A percentile compares a stretch with the other conserved stretches of the same genome.
Evolutionary conservation across 2,329 filamentous ascomycete species (phyloP).

Genomic region (Epichloe festucae): DNA sequence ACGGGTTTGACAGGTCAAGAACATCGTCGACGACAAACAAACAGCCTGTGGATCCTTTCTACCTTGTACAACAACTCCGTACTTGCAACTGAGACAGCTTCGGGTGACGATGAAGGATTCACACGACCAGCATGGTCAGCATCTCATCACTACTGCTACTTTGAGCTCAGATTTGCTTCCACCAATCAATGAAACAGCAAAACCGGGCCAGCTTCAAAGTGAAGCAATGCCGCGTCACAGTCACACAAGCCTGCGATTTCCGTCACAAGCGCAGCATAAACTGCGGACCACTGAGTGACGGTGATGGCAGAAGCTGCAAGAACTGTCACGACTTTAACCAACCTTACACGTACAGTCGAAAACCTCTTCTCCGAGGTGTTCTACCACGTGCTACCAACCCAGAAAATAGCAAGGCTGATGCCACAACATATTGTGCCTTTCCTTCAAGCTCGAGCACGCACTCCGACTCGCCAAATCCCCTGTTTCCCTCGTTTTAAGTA

Average conservation of each 20-base stretch:
- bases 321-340: slow-evolving; percentile 37
- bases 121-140: too few relatives aligned
- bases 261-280: slow-evolving; percentile 26
- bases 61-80: too few relatives aligned
- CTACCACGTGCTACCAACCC: slow-evolving; percentile 1
- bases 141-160: too few relatives aligned
- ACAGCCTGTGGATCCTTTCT: too few relatives aligned
- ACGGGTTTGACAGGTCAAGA: neutral
- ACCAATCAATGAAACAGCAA: neutral
- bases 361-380: slow-evolving; percentile 25
- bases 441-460: neutral
- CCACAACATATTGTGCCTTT: neutral
- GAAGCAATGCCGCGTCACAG: slow-evolving; percentile 7
- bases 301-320: slow-evolving; percentile 12
- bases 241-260: slow-evolving; percentile 24
- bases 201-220: neutral
- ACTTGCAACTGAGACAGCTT: too few relatives aligned
- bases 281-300: slow-evolving; percentile 16
- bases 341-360: slow-evolving; percentile 31
- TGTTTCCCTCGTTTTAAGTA: neutral
- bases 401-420: slow-evolving; percentile 9
- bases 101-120: too few relatives aligned
- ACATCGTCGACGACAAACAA: neutral
- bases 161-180: neutral
- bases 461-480: neutral